phyloP scores from a whole-genome alignment of 495 filamentous ascomycete genomes.

The Podospora australis region DNA sequence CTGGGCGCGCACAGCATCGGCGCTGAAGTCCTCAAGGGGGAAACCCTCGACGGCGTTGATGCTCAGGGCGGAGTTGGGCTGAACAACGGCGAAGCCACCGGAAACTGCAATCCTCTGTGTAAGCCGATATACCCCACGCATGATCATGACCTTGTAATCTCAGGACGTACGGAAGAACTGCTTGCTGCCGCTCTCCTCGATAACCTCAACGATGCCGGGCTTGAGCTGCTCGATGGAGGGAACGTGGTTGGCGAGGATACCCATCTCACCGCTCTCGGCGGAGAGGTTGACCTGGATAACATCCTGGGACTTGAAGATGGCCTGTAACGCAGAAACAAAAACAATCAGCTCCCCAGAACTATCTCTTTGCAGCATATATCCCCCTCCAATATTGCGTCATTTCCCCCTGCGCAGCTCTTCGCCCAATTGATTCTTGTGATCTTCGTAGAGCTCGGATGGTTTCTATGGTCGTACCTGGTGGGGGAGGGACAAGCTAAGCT shows the following conservation, averaged over 20 bases:
- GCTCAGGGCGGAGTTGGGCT: conserved; percentile 89
- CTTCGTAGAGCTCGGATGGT: conserved; percentile 7
- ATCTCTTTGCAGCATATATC: background rate
- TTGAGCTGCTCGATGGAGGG: conserved; percentile 98
- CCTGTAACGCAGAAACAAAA: conserved; percentile 49
- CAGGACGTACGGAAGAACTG: conserved; percentile 87
- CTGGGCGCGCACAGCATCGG: conserved; percentile 72
- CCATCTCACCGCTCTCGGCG: conserved; percentile 98
- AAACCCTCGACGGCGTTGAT: conserved; percentile 97
- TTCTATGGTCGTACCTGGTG: conserved; percentile 72
- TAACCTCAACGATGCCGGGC: conserved; percentile 88
- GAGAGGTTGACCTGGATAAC: conserved; percentile 96
- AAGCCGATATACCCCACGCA: too few relatives aligned
- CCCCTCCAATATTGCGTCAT: background rate
- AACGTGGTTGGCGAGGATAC: conserved; percentile 97
- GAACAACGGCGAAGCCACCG: conserved; percentile 93
- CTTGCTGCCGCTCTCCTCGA: conserved; percentile 91
- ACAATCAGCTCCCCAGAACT: conserved; percentile 19
- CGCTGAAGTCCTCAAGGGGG: conserved; percentile 90
- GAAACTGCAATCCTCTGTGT: conserved; percentile 56
- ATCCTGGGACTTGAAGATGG: conserved; percentile 55
- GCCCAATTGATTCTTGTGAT: conserved; percentile 1
- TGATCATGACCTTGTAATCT: too few relatives aligned
- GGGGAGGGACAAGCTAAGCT: conserved; percentile 92
- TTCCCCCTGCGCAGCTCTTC: background rate